These are phyloP conservation scores for Hymenochaete sp. DNA, from an alignment of 1,284 basidiomycete genomes.

Conservation along the genomic window DNA sequence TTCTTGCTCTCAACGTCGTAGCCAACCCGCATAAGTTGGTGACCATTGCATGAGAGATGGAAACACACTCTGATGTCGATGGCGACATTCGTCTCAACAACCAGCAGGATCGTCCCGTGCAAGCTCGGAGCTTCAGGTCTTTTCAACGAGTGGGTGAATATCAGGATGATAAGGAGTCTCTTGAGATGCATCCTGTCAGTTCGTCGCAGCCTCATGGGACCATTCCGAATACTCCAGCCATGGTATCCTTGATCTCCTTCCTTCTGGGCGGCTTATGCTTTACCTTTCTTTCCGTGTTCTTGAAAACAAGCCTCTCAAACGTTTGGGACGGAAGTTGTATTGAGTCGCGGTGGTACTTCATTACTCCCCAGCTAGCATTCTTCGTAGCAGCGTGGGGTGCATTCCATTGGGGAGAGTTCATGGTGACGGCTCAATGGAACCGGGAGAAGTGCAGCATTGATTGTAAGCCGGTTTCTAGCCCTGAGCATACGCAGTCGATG, in stretches of 20 bases:
- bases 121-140: slow-evolving; percentile 5
- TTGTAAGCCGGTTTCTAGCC: slow-evolving; percentile 50
- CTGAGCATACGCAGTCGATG: not conserved
- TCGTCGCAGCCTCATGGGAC: slow-evolving; percentile 39
- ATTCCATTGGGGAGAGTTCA: slow-evolving; percentile 94
- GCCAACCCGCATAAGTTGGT: too few species aligned
- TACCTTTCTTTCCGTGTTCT: slow-evolving; percentile 43
- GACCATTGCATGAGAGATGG: too few species aligned
- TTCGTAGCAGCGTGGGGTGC: slow-evolving; percentile 73
- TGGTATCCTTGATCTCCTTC: slow-evolving; percentile 66
- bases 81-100: slow-evolving; percentile 42
- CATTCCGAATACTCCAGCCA: slow-evolving; percentile 79
- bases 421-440: slow-evolving; percentile 95
- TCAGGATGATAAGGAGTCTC: slow-evolving; percentile 29
- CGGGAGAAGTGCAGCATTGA: slow-evolving; percentile 86
- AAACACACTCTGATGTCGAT: slow-evolving; percentile 24
- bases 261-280: slow-evolving; percentile 58
- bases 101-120: slow-evolving; percentile 25
- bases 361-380: slow-evolving; percentile 71
- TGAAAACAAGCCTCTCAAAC: slow-evolving; percentile 23
- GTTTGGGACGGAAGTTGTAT: slow-evolving; percentile 7
- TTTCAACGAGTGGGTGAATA: not conserved
- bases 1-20: too few species aligned
- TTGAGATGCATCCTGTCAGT: slow-evolving; percentile 45
- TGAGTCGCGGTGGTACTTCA: slow-evolving; percentile 42